These are phyloP conservation scores for Suillus weaverae DNA, from an alignment of 768 basidiomycete genomes.

Conservation along the genomic window DNA sequence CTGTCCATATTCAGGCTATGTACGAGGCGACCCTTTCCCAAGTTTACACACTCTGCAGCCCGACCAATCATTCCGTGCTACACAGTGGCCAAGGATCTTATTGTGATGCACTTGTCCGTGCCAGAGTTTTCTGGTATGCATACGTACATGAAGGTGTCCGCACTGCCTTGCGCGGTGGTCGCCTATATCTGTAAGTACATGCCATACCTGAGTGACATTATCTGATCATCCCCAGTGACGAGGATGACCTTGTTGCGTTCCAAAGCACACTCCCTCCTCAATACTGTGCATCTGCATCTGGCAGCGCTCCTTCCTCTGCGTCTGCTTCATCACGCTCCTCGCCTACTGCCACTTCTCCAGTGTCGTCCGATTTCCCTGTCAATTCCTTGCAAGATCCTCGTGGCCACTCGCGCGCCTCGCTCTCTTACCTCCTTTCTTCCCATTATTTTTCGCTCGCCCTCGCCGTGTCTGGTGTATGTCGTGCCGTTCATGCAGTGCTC, in stretches of 20 bases:
- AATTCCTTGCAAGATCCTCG: conserved; percentile 21
- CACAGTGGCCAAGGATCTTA: conserved; percentile 53
- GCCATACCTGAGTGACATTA: background rate
- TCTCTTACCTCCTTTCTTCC: conserved; percentile 53
- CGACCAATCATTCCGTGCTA: conserved; percentile 44
- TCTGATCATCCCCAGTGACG: conserved; percentile 44
- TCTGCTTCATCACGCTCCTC: conserved; percentile 34
- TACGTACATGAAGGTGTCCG: conserved; percentile 83
- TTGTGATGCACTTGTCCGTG: conserved; percentile 61
- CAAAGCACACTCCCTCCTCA: conserved; percentile 58
- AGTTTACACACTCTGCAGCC: conserved; percentile 70
- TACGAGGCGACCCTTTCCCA: conserved; percentile 85
- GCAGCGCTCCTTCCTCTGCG: conserved; percentile 34
- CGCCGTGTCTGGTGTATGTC: conserved; percentile 72
- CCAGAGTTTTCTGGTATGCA: conserved; percentile 88
- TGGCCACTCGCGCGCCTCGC: conserved; percentile 34
- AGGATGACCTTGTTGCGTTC: conserved; percentile 76
- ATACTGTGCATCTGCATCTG: conserved; percentile 29
- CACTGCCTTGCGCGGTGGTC: conserved; percentile 81
- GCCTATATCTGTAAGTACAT: conserved; percentile 68
- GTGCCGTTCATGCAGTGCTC: conserved; percentile 73
- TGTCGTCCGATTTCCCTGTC: conserved; percentile 25
- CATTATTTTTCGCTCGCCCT: conserved; percentile 71
- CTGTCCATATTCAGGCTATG: conserved; percentile 46
- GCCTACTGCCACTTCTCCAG: conserved; percentile 25